Base-by-base conservation (phyloP, 768 basidiomycete species). In the Multifurca ochricompacta region DNA sequence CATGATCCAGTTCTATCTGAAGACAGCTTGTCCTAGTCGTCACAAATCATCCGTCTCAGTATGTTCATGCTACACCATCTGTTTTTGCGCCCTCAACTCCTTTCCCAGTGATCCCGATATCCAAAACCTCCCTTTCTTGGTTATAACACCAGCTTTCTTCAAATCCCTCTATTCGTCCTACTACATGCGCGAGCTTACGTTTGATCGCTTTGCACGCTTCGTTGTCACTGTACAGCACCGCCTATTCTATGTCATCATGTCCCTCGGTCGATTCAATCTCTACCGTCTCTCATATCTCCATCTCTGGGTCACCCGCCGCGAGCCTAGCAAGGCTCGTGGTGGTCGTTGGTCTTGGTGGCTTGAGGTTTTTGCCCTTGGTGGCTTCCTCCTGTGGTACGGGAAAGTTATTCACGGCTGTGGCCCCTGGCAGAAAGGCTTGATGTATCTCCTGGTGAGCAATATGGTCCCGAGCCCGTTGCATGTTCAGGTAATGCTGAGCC, bases 1-100 rank as follows among this genome's bases (percentile, higher is more conserved):
- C 35, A 47, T 51, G 32, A 41, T 27, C 19, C 18, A 13, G 6
- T 45, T 28, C 18, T 36, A 50, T 19, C 56, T 56, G 32, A 51
- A 48, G 31, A 25, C 50, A 34, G 18, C 42, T 52, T 53, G 52
- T 47, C 9, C 48, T 30, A 96, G 93, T 97, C 48, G 91, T 97
- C 48, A 87, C 95, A n/a, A 97, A 98, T 65, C 91, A 97, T 60
- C 93, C 92, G 5, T 85, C 93, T 42, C 96, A 99, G 83, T 93
- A 75, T 56, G 83, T 27, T 3, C 32, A 23, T 35, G 21, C 34
- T 18, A 13, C 18, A 27, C 37, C 37, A 47, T 48, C 30, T 16
- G 46, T 18, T 13, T 30, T 40, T 35, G 31, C 23, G 35, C 44
- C 19, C 37, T 45, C 41, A 66, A 65, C 32, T 52, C 1, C 48